Base-by-base conservation (phyloP, 148 eudicot species). In the Amaranthus cruentus region DNA sequence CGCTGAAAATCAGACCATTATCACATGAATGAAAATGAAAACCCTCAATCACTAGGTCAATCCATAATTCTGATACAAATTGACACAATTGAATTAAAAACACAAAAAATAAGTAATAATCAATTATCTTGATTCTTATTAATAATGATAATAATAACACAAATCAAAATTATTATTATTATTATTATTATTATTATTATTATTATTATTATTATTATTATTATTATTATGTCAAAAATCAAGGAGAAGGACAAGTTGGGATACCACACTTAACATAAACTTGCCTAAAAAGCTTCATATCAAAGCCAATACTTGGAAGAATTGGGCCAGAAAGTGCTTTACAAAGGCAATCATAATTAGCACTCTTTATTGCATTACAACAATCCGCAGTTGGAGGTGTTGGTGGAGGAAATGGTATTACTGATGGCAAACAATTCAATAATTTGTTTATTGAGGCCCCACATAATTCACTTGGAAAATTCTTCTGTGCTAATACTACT, bases 271-370 rank as follows among this genome's bases (percentile, higher is more conserved):
- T 43, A 18, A 6, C 28, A 53, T 54, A 55, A 10, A 73, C 6
- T 14, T 3, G 61, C 60, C 5, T 12, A 54, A 15, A 4, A 42
- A 46, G 53, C 0, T n/a, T 6, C 9, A 18, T 56, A 7, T 55
- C 62, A 54, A 65, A 8, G 43, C 70, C 77, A 53, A 51, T 7
- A 43, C 9, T 6, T 43, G 70, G 70, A 44, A 65, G 54, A 44
- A 64, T 7, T 14, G 71, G 71, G 4, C 62, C 44, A 13, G 9
- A 0, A 43, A 9, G 6, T 18, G 9, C 6, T 43, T 47, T 3
- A 64, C 76, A 74, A 14, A 74, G 49, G 28, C 77, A 74, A 9
- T 64, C 47, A 21, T 43, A 43, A 28, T 74, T 70, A 38, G 43
- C 61, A 52, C 12, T 44, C 5, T 58, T 11, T 42, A 74, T 5